These are phyloP conservation scores for Filobasidium floriforme DNA, from an alignment of 768 basidiomycete species.

Conservation along the genomic window DNA sequence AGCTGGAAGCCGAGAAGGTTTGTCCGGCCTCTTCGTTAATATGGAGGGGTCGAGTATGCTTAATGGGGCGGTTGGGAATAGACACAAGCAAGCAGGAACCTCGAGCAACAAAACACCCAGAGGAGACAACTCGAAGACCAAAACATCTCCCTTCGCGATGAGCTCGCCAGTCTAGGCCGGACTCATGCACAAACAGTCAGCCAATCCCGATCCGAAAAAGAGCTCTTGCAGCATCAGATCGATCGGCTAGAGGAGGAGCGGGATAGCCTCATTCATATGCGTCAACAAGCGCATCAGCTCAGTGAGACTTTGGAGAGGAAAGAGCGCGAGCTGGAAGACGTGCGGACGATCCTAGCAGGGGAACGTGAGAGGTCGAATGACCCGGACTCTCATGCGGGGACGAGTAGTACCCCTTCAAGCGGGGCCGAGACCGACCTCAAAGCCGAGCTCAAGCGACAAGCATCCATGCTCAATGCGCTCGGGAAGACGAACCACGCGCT, in stretches of 20 bases:
- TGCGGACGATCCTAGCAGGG: not conserved
- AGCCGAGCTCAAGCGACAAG: conserved; percentile 29
- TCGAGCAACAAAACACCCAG: conserved; percentile 6
- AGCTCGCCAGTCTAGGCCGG: conserved; percentile 18
- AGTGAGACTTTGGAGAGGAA: conserved; percentile 34
- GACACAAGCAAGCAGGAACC: conserved; percentile 10
- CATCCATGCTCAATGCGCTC: conserved; percentile 27
- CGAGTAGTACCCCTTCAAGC: not conserved
- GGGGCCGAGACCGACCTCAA: not conserved
- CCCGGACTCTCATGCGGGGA: conserved; percentile 1
- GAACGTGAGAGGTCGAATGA: not conserved
- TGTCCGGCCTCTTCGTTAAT: not conserved
- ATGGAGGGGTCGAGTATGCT: conserved; percentile 14
- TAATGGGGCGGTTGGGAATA: conserved; percentile 4
- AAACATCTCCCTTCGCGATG: conserved; percentile 22
- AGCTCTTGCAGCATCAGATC: conserved; percentile 20
- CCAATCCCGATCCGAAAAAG: conserved; percentile 8
- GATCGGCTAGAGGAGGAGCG: conserved; percentile 27
- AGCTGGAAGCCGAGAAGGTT: conserved; percentile 26
- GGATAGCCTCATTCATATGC: conserved; percentile 24
- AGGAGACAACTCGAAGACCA: conserved; percentile 24
- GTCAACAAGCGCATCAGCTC: conserved; percentile 30
- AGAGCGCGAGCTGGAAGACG: conserved; percentile 24
- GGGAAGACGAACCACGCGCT: conserved; percentile 28
- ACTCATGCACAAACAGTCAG: conserved; percentile 8